These are phyloP conservation scores for Myxozyma kluyveri DNA, from an alignment of 805 yeast species.

Conservation along the genomic window DNA sequence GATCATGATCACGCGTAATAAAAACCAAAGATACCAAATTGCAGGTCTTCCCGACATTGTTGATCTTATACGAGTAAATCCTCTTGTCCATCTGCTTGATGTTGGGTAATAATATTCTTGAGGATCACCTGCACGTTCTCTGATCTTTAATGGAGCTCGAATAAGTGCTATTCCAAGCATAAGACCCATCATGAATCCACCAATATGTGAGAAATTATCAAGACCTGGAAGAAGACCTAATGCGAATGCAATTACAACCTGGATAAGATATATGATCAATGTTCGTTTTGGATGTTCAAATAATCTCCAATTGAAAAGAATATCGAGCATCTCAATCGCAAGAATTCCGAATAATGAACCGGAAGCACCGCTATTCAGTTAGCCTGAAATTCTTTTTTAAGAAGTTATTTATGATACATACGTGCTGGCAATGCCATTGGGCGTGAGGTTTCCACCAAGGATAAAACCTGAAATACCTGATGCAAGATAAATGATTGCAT, in stretches of 20 bases:
- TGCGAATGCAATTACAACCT: conserved; percentile 57
- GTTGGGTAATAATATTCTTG: conserved; percentile 20
- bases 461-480: conserved; percentile 67
- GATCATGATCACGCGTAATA: conserved; percentile 47
- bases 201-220: conserved; percentile 73
- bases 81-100: conserved; percentile 28
- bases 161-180: conserved; percentile 50
- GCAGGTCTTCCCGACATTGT: conserved; percentile 32
- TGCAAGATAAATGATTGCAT: conserved; percentile 53
- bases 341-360: conserved; percentile 71
- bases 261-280: conserved; percentile 50
- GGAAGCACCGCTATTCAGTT: conserved; percentile 56
- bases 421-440: conserved; percentile 53
- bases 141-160: conserved; percentile 50
- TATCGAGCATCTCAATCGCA: conserved; percentile 55
- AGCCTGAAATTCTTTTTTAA: not conserved
- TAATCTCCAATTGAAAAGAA: conserved; percentile 53
- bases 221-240: conserved; percentile 70
- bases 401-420: not conserved
- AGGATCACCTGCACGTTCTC: conserved; percentile 26
- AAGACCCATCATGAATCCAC: conserved; percentile 67
- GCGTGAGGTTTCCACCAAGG: conserved; percentile 67
- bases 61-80: conserved; percentile 32
- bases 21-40: conserved; percentile 53
- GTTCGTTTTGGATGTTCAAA: conserved; percentile 48